Evolutionary conservation across 768 basidiomycete species (phyloP).

Genomic region (Russula brevipes): DNA sequence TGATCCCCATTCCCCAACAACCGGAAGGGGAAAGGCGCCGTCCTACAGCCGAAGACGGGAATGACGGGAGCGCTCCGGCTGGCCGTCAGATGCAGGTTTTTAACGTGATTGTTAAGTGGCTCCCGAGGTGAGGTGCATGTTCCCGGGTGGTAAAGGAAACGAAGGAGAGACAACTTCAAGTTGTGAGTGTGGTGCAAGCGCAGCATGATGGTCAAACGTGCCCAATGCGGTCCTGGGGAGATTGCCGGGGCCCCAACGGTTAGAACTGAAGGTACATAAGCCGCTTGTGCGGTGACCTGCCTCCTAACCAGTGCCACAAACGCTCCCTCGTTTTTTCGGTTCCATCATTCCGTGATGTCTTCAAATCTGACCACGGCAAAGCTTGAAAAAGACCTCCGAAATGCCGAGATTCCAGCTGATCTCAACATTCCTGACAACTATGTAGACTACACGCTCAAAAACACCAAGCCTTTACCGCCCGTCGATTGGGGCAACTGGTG

Average conservation of each 20-base stretch:
- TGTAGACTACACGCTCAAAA: conserved; percentile 48
- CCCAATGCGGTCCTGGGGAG: neutral
- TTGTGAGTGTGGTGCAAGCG: neutral
- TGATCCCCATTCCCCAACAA: conserved; percentile 19
- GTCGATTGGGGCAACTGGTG: conserved; percentile 41
- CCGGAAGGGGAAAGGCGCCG: neutral
- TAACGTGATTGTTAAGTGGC: neutral
- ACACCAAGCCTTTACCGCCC: conserved; percentile 46
- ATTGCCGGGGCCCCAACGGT: neutral
- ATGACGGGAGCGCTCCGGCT: neutral
- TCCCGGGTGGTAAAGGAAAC: neutral
- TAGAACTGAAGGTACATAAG: conserved; percentile 16
- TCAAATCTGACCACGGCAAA: conserved; percentile 28
- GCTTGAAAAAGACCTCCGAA: conserved; percentile 26
- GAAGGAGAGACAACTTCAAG: no score
- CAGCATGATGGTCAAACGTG: neutral
- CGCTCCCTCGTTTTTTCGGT: conserved; percentile 13
- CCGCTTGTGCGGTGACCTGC: neutral
- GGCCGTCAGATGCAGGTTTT: neutral
- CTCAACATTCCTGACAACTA: conserved; percentile 52
- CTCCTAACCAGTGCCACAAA: neutral
- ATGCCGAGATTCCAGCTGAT: conserved; percentile 31
- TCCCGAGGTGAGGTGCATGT: neutral
- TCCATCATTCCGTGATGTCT: conserved; percentile 30
- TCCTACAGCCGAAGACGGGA: no score